Evolutionary conservation across 345 rosid genomes (phyloP).

Genomic region (Trapa incisa): DNA sequence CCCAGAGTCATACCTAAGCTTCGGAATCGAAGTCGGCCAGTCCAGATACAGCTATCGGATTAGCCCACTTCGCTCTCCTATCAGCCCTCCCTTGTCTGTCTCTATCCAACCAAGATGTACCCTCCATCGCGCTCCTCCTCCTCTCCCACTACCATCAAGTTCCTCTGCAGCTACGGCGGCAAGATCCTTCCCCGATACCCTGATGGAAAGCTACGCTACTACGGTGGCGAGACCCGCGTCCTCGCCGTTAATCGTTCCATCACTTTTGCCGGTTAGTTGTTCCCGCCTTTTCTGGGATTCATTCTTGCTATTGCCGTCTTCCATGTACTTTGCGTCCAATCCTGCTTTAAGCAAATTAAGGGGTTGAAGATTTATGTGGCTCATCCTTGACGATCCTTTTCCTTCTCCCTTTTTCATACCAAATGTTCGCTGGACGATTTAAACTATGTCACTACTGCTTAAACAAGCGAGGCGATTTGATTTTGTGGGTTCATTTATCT

Average conservation of each 20-base stretch:
- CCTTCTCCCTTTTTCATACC: too few species aligned
- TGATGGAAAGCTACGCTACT: constrained; percentile 83
- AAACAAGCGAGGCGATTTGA: too few species aligned
- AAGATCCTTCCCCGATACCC: constrained; percentile 72
- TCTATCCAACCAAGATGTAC: constrained; percentile 10
- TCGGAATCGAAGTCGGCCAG: constrained; percentile 20
- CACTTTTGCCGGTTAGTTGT: constrained; percentile 50
- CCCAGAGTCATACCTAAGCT: constrained; percentile 13
- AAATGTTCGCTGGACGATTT: too few species aligned
- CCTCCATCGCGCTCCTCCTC: background rate
- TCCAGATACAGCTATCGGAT: constrained; percentile 1
- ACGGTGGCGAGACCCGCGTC: constrained; percentile 83
- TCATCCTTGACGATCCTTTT: too few species aligned
- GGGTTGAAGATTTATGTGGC: too few species aligned
- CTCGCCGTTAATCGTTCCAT: constrained; percentile 65
- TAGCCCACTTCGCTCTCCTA: background rate
- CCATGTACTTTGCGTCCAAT: too few species aligned
- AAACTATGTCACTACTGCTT: too few species aligned
- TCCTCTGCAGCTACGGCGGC: constrained; percentile 87
- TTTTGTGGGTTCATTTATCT: too few species aligned
- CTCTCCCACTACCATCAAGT: constrained; percentile 33
- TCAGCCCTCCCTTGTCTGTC: background rate
- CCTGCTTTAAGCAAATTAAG: too few species aligned
- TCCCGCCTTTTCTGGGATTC: background rate
- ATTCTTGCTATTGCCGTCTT: background rate